Conservation (phyloP, 768 basidiomycete species). For the Phlebiopsis gigantea region DNA sequence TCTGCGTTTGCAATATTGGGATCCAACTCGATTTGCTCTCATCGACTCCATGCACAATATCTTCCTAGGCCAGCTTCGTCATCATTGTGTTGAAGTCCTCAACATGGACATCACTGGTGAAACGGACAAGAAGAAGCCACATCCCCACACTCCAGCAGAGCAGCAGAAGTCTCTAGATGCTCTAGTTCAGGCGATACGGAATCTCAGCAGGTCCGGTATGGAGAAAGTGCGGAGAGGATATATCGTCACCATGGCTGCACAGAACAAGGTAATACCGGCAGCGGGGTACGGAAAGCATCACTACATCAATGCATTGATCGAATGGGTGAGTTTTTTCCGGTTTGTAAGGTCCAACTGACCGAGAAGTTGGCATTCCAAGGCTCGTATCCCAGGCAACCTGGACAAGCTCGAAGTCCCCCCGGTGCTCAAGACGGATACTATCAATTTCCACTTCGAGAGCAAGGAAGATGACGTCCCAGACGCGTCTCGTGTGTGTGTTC, state of each 20-base stretch:
- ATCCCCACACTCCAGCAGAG: not conserved
- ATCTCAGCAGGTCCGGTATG: not conserved
- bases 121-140: not conserved
- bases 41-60: conserved; percentile 40
- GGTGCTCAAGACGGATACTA: not conserved
- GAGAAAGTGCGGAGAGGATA: too few species aligned
- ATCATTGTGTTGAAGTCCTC: conserved; percentile 27
- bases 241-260: too few species aligned
- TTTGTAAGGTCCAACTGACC: not conserved
- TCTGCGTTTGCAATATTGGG: conserved; percentile 35
- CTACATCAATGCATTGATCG: not conserved
- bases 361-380: not conserved
- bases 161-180: not conserved
- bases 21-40: conserved; percentile 25
- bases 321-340: not conserved
- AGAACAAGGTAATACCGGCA: too few species aligned
- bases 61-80: conserved; percentile 28
- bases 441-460: not conserved
- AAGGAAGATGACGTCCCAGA: not conserved
- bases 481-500: too few species aligned
- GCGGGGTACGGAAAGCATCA: too few species aligned
- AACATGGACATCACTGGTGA: conserved; percentile 17
- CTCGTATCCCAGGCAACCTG: not conserved
- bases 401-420: not conserved
- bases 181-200: not conserved